phyloP scores from a whole-genome alignment of 768 basidiomycete genomes.

The Lactarius trivialis region DNA sequence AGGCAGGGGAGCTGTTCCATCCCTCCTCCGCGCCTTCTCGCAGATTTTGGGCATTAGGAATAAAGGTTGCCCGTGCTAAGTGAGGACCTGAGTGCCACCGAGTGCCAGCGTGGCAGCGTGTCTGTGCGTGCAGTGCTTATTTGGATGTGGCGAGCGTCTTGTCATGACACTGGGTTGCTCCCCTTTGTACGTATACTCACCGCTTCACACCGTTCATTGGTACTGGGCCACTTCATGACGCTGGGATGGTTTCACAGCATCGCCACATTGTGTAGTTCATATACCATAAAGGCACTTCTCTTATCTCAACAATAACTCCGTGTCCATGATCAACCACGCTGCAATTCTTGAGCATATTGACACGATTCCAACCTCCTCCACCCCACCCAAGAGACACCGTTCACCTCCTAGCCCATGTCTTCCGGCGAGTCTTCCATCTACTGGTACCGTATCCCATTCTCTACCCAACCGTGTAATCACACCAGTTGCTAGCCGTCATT shows the following conservation, averaged over 20 bases:
- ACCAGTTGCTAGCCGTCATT: conserved; percentile 49
- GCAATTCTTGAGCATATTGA: conserved; percentile 17
- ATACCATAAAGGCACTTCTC: not conserved
- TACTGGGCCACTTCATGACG: not conserved
- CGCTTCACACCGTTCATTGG: not conserved
- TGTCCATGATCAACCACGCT: conserved; percentile 21
- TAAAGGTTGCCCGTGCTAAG: not conserved
- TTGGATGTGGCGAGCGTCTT: not conserved
- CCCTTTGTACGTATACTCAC: not conserved
- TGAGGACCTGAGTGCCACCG: not conserved
- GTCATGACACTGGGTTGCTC: not conserved
- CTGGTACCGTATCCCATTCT: conserved; percentile 37
- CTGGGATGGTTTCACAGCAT: not conserved
- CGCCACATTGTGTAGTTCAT: conserved; percentile 1
- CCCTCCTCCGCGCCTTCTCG: conserved; percentile 44
- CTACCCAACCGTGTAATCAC: conserved; percentile 5
- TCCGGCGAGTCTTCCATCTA: conserved; percentile 62
- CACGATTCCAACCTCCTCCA: not conserved
- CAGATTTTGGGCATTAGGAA: conserved; percentile 43
- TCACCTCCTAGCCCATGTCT: conserved; percentile 50
- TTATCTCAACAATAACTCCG: not conserved
- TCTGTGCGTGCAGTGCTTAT: not conserved
- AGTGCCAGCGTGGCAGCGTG: not conserved
- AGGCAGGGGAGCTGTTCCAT: conserved; percentile 7
- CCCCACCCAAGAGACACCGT: conserved; percentile 31